Evolutionary conservation across 2,329 filamentous ascomycete species (phyloP).

Genomic region (Davidsoniella eucalypti): DNA sequence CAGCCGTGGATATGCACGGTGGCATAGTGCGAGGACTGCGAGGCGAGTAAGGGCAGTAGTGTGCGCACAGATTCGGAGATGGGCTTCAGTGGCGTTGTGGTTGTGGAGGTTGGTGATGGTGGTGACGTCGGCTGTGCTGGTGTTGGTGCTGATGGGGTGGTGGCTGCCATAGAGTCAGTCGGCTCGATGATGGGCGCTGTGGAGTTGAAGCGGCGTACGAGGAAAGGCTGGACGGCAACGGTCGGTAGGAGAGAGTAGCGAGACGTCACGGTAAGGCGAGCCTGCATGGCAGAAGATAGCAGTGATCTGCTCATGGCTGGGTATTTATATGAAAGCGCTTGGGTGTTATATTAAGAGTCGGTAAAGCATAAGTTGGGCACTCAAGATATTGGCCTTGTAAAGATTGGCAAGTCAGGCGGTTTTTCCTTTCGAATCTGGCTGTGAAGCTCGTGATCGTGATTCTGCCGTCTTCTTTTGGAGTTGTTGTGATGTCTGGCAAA

Average conservation of each 20-base stretch:
- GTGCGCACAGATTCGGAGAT: slow-evolving; percentile 34
- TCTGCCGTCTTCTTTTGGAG: not conserved
- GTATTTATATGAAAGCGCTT: not conserved
- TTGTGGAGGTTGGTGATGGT: slow-evolving; percentile 20
- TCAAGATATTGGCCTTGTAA: not conserved
- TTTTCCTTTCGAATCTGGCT: not conserved
- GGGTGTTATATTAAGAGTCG: not conserved
- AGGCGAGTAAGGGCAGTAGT: slow-evolving; percentile 53
- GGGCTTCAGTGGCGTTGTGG: slow-evolving; percentile 32
- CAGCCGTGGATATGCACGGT: slow-evolving; percentile 64
- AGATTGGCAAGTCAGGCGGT: not conserved
- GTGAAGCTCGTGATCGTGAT: not conserved
- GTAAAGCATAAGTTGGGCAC: not conserved
- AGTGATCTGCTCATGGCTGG: slow-evolving; percentile 39
- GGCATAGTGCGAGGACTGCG: slow-evolving; percentile 63
- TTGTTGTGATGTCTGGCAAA: not conserved
- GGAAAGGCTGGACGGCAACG: slow-evolving; percentile 31
- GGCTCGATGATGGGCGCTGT: slow-evolving; percentile 10
- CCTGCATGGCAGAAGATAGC: slow-evolving; percentile 30
- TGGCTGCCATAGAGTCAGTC: not conserved
- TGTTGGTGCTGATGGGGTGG: slow-evolving; percentile 18
- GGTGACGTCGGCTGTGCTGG: slow-evolving; percentile 19
- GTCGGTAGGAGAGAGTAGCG: slow-evolving; percentile 5
- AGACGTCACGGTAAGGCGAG: slow-evolving; percentile 23
- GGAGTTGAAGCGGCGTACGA: slow-evolving; percentile 24